Evolutionary conservation across 176 grass and related monocot species (phyloP).

Genomic region (Carex parvula): DNA sequence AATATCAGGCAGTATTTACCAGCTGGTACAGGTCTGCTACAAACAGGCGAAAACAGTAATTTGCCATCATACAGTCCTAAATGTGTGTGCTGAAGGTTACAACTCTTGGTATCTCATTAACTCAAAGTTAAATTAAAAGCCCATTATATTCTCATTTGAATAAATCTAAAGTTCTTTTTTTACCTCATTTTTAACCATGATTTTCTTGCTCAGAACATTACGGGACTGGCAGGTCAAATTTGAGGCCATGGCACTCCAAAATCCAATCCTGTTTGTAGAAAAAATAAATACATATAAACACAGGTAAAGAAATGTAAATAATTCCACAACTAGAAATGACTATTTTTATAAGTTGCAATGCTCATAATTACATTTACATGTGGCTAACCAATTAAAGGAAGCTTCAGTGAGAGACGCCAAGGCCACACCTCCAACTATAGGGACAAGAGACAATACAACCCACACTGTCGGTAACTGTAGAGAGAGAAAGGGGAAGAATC

Average conservation of each 20-base stretch:
- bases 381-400: conserved; percentile 70
- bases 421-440: conserved; percentile 69
- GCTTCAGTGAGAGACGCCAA: conserved; percentile 65
- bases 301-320: no score
- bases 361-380: background rate
- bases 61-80: background rate
- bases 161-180: background rate
- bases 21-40: background rate
- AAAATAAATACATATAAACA: no score
- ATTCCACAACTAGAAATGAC: background rate
- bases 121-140: no score
- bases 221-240: conserved; percentile 73
- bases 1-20: background rate
- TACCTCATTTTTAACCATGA: conserved; percentile 56
- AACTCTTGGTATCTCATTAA: background rate
- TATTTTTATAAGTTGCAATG: background rate
- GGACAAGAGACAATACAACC: conserved; percentile 64
- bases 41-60: background rate
- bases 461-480: conserved; percentile 45
- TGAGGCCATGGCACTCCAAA: conserved; percentile 91
- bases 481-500: background rate
- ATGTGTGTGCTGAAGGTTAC: background rate
- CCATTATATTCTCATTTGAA: no score
- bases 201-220: conserved; percentile 73
- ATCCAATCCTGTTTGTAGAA: conserved; percentile 50